Percentiles rank a stretch among this genome's conserved stretches.
These are phyloP conservation scores for Ramichloridium luteum DNA, from an alignment of 2,329 filamentous ascomycete genomes.

Conservation along the genomic window DNA sequence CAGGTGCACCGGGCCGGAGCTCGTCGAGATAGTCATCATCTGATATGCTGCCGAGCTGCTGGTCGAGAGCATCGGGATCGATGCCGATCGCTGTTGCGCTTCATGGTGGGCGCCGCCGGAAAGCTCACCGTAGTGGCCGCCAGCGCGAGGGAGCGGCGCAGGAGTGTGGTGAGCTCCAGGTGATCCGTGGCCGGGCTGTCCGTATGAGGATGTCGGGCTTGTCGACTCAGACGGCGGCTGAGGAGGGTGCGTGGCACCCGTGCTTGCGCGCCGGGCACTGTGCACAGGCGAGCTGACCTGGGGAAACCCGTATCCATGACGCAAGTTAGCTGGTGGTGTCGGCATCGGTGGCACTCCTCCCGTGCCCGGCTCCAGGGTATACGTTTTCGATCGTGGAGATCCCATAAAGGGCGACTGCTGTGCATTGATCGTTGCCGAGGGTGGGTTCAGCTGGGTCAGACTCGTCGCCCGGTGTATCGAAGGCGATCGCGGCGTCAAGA, in stretches of 20 bases:
- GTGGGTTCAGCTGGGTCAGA: slow-evolving; percentile 32
- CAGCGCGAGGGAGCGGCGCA: no score
- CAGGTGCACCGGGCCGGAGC: slow-evolving; percentile 44
- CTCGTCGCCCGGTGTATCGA: slow-evolving; percentile 39
- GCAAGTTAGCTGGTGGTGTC: slow-evolving; percentile 30
- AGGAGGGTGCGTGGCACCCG: slow-evolving; percentile 12
- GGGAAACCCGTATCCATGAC: slow-evolving; percentile 25
- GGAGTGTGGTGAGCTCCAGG: slow-evolving; percentile 15
- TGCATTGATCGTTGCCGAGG: slow-evolving; percentile 35
- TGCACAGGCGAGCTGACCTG: slow-evolving; percentile 24
- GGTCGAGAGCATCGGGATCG: slow-evolving; percentile 35
- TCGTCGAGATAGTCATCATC: slow-evolving; percentile 42
- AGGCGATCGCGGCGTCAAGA: slow-evolving; percentile 49
- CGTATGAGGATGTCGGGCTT: slow-evolving; percentile 38
- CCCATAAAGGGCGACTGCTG: slow-evolving; percentile 38
- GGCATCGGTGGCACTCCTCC: slow-evolving; percentile 36
- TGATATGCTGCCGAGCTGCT: slow-evolving; percentile 31
- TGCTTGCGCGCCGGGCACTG: slow-evolving; percentile 28
- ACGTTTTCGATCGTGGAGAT: slow-evolving; percentile 29
- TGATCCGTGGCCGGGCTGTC: slow-evolving; percentile 26
- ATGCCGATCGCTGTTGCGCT: slow-evolving; percentile 25
- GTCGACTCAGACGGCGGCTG: slow-evolving; percentile 23
- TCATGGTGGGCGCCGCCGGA: no score
- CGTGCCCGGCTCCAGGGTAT: slow-evolving; percentile 31
- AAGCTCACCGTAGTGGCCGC: no score